phyloP scores from a whole-genome alignment of 2,329 filamentous ascomycete species.

The Allantophomopsis lycopodina region DNA sequence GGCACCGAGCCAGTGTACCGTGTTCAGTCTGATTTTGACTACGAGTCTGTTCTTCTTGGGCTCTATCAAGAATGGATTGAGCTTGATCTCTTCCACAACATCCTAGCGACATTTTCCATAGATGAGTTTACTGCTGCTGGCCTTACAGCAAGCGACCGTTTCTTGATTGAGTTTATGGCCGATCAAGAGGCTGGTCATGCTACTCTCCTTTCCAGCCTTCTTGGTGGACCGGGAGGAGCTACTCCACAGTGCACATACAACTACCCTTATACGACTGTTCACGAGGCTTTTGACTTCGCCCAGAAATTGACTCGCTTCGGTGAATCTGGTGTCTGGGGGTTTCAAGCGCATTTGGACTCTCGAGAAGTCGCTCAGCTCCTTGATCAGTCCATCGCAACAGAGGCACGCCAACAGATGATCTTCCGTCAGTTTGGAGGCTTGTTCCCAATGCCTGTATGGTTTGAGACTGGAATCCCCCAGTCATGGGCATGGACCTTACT shows the following conservation, averaged over 20 bases:
- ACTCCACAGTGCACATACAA: conserved; percentile 69
- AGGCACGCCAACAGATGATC: conserved; percentile 71
- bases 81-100: conserved; percentile 69
- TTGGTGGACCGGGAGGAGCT: conserved; percentile 44
- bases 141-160: conserved; percentile 54
- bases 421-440: conserved; percentile 74
- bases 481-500: conserved; percentile 76
- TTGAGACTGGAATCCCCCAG: conserved; percentile 66
- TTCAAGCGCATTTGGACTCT: conserved; percentile 64
- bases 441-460: conserved; percentile 75
- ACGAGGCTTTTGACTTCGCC: conserved; percentile 70
- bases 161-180: conserved; percentile 62
- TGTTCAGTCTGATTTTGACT: conserved; percentile 72
- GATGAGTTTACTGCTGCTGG: conserved; percentile 58
- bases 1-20: conserved; percentile 65
- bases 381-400: conserved; percentile 62
- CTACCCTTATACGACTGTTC: conserved; percentile 63
- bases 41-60: conserved; percentile 53
- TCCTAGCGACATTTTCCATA: conserved; percentile 53
- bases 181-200: conserved; percentile 68
- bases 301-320: conserved; percentile 77
- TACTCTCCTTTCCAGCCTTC: conserved; percentile 64
- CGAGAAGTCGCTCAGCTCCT: conserved; percentile 62
- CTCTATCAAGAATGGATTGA: conserved; percentile 80
- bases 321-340: conserved; percentile 70